These are phyloP conservation scores for Ocimum tenuiflorum DNA, from an alignment of 257 asterid species.

Conservation along the genomic window DNA sequence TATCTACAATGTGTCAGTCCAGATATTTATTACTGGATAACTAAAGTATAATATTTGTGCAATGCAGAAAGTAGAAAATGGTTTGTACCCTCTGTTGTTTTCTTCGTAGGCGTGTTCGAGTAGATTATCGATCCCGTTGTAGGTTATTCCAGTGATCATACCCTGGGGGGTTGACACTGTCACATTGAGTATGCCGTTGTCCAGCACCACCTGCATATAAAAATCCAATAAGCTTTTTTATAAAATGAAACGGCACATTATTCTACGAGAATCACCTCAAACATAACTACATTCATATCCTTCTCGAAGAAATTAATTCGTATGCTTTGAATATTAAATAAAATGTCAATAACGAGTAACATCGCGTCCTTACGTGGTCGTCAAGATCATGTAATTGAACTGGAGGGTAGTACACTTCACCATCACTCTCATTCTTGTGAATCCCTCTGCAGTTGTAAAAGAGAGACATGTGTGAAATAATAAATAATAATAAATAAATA, in stretches of 20 bases:
- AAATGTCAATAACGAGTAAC: too few species aligned
- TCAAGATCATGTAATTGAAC: constrained; percentile 41
- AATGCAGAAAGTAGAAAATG: too few species aligned
- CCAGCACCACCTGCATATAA: constrained; percentile 49
- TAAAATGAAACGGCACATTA: too few species aligned
- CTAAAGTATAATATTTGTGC: too few species aligned
- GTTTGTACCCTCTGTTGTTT: constrained; percentile 20
- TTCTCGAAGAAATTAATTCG: too few species aligned
- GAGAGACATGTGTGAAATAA: not conserved
- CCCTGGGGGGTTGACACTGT: constrained; percentile 65
- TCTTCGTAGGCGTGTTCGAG: constrained; percentile 35
- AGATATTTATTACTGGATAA: too few species aligned
- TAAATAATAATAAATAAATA: too few species aligned
- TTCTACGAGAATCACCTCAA: too few species aligned
- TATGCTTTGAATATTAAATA: too few species aligned
- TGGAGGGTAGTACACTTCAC: constrained; percentile 35
- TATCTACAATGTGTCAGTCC: too few species aligned
- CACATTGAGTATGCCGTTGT: constrained; percentile 60
- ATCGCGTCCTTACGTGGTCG: constrained; percentile 34
- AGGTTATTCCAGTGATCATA: constrained; percentile 42
- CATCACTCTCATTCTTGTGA: constrained; percentile 20
- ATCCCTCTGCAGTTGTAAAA: constrained; percentile 25
- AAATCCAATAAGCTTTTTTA: not conserved
- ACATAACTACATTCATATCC: too few species aligned
- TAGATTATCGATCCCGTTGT: constrained; percentile 57